Evolutionary conservation across 305 asterid genomes (phyloP).

Genomic region (Rubia peregrina): DNA sequence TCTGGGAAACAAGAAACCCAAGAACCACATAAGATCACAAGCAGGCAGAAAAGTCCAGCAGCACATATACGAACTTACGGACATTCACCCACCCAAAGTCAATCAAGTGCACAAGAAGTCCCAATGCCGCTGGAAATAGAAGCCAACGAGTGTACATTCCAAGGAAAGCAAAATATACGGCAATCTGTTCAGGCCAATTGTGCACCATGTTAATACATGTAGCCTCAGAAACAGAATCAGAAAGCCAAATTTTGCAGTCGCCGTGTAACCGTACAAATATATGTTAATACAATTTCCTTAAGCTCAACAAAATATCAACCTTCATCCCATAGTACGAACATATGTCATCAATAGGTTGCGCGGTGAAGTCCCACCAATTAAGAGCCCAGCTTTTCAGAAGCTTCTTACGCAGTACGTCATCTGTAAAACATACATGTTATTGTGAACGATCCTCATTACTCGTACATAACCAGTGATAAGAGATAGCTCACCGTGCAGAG

Average conservation of each 20-base stretch:
- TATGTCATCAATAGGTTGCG: conserved; percentile 87
- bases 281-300: neutral
- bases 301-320: conserved; percentile 32
- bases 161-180: conserved; percentile 78
- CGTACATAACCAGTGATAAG: conserved; percentile 16
- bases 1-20: conserved; percentile 28
- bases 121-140: conserved; percentile 82
- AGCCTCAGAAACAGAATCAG: neutral
- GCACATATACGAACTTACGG: neutral
- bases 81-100: conserved; percentile 63
- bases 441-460: conserved; percentile 10
- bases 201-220: neutral
- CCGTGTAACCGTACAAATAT: neutral
- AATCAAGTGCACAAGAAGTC: conserved; percentile 62
- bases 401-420: conserved; percentile 68
- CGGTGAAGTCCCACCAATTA: conserved; percentile 78
- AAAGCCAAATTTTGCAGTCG: neutral
- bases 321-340: conserved; percentile 77
- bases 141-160: conserved; percentile 96
- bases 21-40: conserved; percentile 10
- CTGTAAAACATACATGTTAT: conserved; percentile 30
- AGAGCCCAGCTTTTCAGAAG: conserved; percentile 93
- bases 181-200: conserved; percentile 44
- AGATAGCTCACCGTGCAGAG: conserved; percentile 63
- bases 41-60: neutral